A percentile compares a stretch with the other conserved stretches of the same genome.
Evolutionary conservation across 2,329 filamentous ascomycete species (phyloP).

Genomic region (Trichothecium sympodiale): DNA sequence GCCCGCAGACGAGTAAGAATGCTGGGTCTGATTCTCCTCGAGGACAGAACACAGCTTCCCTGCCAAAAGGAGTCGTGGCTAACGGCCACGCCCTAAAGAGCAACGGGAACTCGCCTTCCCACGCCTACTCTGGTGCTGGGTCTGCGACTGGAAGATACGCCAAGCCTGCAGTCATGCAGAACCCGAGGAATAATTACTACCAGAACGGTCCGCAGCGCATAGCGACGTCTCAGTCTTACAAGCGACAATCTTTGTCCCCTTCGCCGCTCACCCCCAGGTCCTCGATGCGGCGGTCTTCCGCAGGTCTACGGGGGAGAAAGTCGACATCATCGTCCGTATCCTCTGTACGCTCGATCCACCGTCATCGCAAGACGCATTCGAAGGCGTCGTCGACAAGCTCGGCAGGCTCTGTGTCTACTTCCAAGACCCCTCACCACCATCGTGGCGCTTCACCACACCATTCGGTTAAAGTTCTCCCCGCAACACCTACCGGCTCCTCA

Average conservation of each 20-base stretch:
- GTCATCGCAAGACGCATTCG: constrained; percentile 76
- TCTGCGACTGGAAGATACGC: neutral
- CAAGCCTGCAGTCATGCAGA: constrained; percentile 9
- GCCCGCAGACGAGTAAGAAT: constrained; percentile 51
- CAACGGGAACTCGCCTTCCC: constrained; percentile 5
- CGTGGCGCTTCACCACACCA: constrained; percentile 69
- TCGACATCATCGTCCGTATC: constrained; percentile 94
- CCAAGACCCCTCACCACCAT: constrained; percentile 49
- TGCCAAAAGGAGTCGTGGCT: constrained; percentile 39
- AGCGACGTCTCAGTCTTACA: constrained; percentile 34
- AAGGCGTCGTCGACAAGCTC: constrained; percentile 92
- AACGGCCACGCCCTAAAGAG: constrained; percentile 34
- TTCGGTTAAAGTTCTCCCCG: constrained; percentile 89
- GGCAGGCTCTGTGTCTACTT: constrained; percentile 59
- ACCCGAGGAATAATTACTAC: constrained; percentile 12
- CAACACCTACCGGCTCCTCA: constrained; percentile 62
- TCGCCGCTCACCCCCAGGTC: constrained; percentile 81
- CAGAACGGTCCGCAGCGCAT: constrained; percentile 15
- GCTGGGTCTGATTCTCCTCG: constrained; percentile 25
- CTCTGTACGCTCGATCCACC: constrained; percentile 82
- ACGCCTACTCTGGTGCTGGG: neutral
- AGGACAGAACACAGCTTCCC: constrained; percentile 26
- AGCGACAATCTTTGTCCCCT: constrained; percentile 74
- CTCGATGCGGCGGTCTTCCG: constrained; percentile 71
- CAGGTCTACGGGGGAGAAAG: constrained; percentile 78